Evolutionary conservation across 305 asterid species (phyloP).

Genomic region (Fraxinus dipetala): DNA sequence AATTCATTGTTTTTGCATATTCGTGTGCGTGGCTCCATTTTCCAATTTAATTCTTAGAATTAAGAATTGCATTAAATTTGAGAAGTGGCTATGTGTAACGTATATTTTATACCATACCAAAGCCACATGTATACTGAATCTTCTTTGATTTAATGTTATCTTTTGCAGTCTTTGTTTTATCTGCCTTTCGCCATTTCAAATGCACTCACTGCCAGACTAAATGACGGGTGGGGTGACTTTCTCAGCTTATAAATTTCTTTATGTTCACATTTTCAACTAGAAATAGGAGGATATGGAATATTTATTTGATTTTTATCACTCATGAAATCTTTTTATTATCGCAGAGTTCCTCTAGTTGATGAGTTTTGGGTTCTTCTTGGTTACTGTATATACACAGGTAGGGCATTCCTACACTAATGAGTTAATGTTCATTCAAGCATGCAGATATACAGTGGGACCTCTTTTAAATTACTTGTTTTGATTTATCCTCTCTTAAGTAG

Average conservation of each 20-base stretch:
- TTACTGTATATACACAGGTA: slow-evolving; percentile 65
- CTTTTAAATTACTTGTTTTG: not conserved
- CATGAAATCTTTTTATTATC: slow-evolving; percentile 25
- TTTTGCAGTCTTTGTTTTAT: slow-evolving; percentile 74
- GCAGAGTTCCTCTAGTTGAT: slow-evolving; percentile 83
- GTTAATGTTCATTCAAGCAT: not conserved
- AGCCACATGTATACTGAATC: not conserved
- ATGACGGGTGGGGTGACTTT: slow-evolving; percentile 64
- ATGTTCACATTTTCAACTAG: slow-evolving; percentile 10
- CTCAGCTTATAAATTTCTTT: slow-evolving; percentile 11
- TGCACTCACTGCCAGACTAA: slow-evolving; percentile 83
- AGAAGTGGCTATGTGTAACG: not conserved
- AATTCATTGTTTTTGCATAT: not conserved
- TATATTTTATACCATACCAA: not conserved
- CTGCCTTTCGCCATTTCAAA: slow-evolving; percentile 89
- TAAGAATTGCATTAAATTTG: not conserved
- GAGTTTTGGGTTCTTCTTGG: slow-evolving; percentile 85
- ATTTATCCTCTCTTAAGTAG: slow-evolving; percentile 6
- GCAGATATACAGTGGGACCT: not conserved
- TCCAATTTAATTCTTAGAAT: not conserved
- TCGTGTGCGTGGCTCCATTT: not conserved
- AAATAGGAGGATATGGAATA: not conserved
- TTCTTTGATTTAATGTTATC: slow-evolving; percentile 12
- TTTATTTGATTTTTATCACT: slow-evolving; percentile 13
- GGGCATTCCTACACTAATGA: slow-evolving; percentile 1